Base-by-base conservation (phyloP, 176 grass and related monocot genomes). In the Pharus latifolius region DNA sequence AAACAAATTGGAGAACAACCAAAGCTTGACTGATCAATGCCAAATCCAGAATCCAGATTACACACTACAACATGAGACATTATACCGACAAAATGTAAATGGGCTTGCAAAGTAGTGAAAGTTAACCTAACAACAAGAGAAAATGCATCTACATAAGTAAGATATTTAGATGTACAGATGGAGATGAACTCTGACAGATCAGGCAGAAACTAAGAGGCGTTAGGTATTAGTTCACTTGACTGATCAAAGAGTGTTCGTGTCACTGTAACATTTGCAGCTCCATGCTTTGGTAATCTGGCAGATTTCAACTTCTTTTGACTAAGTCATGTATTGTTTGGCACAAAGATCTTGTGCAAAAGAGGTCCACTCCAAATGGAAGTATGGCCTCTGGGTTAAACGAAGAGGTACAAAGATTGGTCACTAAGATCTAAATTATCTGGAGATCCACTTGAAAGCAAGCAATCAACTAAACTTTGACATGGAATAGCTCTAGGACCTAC, bases 191-290 rank as follows among this genome's bases (percentile, higher is more conserved):
- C 35, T 30, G 26, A 12, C 40, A 44, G 41, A 2, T 9, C 7
- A 34, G 7, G 27, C 22, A 24, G 26, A 33, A 10, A n/a, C 25
- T 14, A 1, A 31, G 26, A 80, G 15, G 9, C 40, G 66, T 72
- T 80, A 55, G 78, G 78, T 73, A 50, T 23, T 38, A 3, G 12
- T 18, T 80, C 78, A 80, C 77, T 79, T 31, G 43, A 42, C 19
- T 6, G 63, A 18, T 45, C 2, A 20, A 3, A 54, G 56, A 20
- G 37, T 38, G 29, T 2, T 48, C 57, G 73, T 83, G 81, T 64
- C 64, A 19, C 38, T 18, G 47, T 4, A 12, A 22, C 26, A 65
- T 11, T 70, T 7, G 53, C 31, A 22, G 2, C 11, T 6, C 10
- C 4, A 57, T 57, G 70, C 61, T 54, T 67, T 60, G 61, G 52